Evolutionary conservation across 352 stramenopile species (phyloP), one percentile per base, ranked within the genome.

Genomic region (Phytophthora idaei): DNA sequence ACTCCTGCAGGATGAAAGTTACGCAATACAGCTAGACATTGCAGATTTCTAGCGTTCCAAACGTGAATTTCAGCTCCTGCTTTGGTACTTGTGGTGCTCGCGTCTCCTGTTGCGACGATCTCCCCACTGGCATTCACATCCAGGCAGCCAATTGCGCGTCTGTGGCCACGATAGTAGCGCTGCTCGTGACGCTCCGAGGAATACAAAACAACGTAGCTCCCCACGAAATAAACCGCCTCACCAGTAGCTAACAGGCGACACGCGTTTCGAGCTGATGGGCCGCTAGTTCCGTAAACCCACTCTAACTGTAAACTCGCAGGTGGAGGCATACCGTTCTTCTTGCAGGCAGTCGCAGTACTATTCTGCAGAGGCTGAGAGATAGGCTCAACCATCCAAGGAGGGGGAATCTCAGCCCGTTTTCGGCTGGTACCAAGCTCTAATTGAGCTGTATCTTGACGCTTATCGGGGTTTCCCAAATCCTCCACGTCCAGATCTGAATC

Each of bases 401-500:
- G 60, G 9, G 64, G 49, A 4, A 81, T 54, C 32, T 81, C 78
- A 6, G 44, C 4, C 10, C 37, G 52, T 44, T 57, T 76, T 52
- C 49, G 31, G 17, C 45, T 52, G n/a, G 34, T 59, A 9, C 36
- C 10, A 28, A 28, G 29, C 21, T 50, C 41, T 14, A 17, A 28
- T 5, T 39, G 25, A 7, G n/a, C 29, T 37, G 31, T 1, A 47
- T 49, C 42, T 60, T 51, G 42, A 37, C 9, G 29, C 37, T 64
- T 54, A 32, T 56, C 9, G 6, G 4, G 12, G n/a, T 8, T 48
- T 61, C 42, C 47, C 15, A 74, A 39, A 0, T 61, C 52, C 31
- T 94, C 83, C 2, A 74, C 53, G 6, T 92, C 84, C 7, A 95
- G 64, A 58, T 95, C 87, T 44, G 85, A 95, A 66, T 94, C 85